phyloP scores from a whole-genome alignment of 179 eudicot genomes.

The Silene noctiflora region DNA sequence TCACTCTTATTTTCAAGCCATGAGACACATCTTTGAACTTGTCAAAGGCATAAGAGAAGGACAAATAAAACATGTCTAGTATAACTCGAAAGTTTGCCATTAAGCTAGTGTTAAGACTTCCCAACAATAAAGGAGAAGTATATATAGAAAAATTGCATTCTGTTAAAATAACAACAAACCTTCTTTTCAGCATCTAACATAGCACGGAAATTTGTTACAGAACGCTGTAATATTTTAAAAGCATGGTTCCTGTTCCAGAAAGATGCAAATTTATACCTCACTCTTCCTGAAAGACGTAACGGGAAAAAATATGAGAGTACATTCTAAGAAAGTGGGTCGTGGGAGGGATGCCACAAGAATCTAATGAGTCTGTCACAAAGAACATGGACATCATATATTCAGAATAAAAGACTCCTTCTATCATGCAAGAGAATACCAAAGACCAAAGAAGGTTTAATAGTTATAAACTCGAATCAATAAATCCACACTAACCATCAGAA shows the following conservation, averaged over 20 bases:
- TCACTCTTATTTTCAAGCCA: neutral
- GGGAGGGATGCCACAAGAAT: neutral
- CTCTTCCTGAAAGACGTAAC: constrained; percentile 63
- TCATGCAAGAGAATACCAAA: neutral
- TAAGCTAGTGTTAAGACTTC: neutral
- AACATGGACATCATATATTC: neutral
- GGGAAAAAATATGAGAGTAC: neutral
- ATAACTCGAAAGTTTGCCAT: neutral
- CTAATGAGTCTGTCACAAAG: neutral
- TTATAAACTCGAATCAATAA: neutral
- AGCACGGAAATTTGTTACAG: constrained; percentile 50
- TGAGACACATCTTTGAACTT: neutral
- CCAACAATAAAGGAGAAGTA: neutral
- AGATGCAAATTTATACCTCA: constrained; percentile 92
- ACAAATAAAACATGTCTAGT: neutral
- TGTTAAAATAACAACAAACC: constrained; percentile 37
- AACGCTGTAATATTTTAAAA: constrained; percentile 62
- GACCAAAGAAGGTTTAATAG: neutral
- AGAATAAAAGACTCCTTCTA: too few relatives aligned
- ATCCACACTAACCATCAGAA: constrained; percentile 68
- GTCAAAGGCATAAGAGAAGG: neutral
- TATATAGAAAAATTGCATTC: neutral
- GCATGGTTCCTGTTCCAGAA: constrained; percentile 97
- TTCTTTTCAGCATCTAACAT: constrained; percentile 89
- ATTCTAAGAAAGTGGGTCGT: neutral